These are phyloP conservation scores for Pythium insidiosum DNA, from an alignment of 352 stramenopile species.

Conservation along the genomic window DNA sequence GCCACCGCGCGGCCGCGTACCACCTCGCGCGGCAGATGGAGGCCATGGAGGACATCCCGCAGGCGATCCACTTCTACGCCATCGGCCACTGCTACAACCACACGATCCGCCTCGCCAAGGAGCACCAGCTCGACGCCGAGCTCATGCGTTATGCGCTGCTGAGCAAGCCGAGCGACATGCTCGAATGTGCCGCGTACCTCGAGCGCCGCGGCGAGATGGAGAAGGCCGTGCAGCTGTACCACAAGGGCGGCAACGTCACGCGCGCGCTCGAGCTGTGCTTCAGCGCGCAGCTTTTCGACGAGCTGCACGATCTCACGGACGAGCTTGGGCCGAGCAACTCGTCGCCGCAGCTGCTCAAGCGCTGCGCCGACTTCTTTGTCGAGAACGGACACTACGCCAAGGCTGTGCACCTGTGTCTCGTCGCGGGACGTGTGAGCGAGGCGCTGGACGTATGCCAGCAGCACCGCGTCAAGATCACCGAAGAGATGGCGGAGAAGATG, in stretches of 20 bases:
- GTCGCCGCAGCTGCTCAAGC: conserved; percentile 79
- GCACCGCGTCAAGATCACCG: conserved; percentile 85
- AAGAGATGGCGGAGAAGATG: conserved; percentile 91
- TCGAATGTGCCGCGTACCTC: conserved; percentile 90
- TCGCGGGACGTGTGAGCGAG: conserved; percentile 52
- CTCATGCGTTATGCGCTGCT: conserved; percentile 90
- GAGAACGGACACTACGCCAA: conserved; percentile 88
- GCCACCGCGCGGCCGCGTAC: conserved; percentile 72
- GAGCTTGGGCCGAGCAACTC: conserved; percentile 59
- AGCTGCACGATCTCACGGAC: conserved; percentile 81
- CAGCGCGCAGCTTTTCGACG: conserved; percentile 80
- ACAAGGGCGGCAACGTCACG: conserved; percentile 87
- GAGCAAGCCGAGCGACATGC: conserved; percentile 78
- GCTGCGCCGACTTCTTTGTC: conserved; percentile 92
- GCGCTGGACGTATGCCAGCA: conserved; percentile 88
- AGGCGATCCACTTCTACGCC: conserved; percentile 90
- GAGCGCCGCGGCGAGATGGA: conserved; percentile 89
- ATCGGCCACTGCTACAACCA: conserved; percentile 89
- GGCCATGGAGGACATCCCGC: conserved; percentile 61
- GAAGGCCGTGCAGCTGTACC: conserved; percentile 92
- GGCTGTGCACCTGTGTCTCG: conserved; percentile 86
- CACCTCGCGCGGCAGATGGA: conserved; percentile 87
- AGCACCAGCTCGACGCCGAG: conserved; percentile 85
- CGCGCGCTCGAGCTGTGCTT: conserved; percentile 94
- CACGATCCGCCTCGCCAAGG: conserved; percentile 88